Percentiles rank a stretch among this genome's conserved stretches.
phyloP scores from a whole-genome alignment of 2,329 filamentous ascomycete genomes.

The Scortechinia acanthostroma region DNA sequence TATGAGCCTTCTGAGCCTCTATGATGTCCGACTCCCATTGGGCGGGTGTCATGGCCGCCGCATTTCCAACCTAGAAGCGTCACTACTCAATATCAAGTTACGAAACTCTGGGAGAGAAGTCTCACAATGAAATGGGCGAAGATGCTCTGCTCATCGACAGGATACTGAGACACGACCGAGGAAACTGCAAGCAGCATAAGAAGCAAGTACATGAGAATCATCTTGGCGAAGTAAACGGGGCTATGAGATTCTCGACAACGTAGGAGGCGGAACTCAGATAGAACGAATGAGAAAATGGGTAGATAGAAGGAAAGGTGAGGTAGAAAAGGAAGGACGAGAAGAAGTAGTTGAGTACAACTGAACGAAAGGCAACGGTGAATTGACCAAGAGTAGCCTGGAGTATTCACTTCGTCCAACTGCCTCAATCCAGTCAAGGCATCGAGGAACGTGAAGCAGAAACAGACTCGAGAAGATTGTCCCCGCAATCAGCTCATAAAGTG shows the following conservation, averaged over 20 bases:
- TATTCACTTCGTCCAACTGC: too few relatives aligned
- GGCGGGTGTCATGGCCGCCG: constrained; percentile 22
- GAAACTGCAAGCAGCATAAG: neutral
- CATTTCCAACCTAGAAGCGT: constrained; percentile 17
- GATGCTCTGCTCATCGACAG: constrained; percentile 6
- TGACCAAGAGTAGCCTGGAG: too few relatives aligned
- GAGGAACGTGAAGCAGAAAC: too few relatives aligned
- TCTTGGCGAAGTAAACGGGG: neutral
- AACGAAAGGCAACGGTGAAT: too few relatives aligned
- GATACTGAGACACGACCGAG: neutral
- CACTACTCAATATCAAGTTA: neutral
- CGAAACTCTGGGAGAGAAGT: neutral
- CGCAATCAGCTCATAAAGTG: too few relatives aligned
- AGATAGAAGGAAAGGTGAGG: too few relatives aligned
- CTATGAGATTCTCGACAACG: too few relatives aligned
- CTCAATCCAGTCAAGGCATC: too few relatives aligned
- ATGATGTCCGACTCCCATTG: constrained; percentile 37
- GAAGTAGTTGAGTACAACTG: too few relatives aligned
- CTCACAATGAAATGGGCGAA: constrained; percentile 17
- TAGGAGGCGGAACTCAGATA: too few relatives aligned
- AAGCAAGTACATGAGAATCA: neutral
- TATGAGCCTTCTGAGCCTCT: constrained; percentile 24
- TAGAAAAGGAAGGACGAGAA: neutral
- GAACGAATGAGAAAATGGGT: too few relatives aligned
- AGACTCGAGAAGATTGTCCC: too few relatives aligned